phyloP scores from a whole-genome alignment of 805 yeast genomes.

The Yarrowia keelungensis region DNA sequence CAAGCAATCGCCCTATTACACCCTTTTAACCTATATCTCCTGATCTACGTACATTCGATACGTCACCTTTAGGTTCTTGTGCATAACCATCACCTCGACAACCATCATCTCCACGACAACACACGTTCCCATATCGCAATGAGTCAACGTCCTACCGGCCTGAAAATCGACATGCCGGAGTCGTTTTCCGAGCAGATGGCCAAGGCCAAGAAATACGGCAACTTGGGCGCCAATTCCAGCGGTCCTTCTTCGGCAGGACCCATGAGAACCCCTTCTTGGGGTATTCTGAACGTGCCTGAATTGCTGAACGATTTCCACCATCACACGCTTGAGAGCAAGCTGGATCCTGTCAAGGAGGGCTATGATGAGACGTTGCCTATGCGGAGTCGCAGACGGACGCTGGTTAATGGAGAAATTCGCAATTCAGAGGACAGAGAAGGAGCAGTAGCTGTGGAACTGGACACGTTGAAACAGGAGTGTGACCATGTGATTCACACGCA shows the following conservation, averaged over 20 bases:
- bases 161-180: constrained; percentile 33
- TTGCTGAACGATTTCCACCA: constrained; percentile 35
- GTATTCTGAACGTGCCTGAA: constrained; percentile 36
- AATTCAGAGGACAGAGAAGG: constrained; percentile 11
- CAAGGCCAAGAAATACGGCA: constrained; percentile 24
- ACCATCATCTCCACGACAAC: not conserved
- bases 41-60: too few relatives aligned
- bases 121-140: not conserved
- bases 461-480: constrained; percentile 10
- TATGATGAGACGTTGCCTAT: constrained; percentile 27
- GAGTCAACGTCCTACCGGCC: constrained; percentile 29
- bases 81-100: constrained; percentile 33
- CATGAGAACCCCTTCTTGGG: constrained; percentile 36
- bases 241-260: constrained; percentile 24
- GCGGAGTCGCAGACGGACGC: constrained; percentile 19
- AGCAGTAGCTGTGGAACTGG: constrained; percentile 1
- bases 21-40: too few relatives aligned
- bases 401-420: constrained; percentile 20
- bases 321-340: constrained; percentile 31
- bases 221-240: constrained; percentile 12
- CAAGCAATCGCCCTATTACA: too few relatives aligned
- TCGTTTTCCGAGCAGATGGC: constrained; percentile 37
- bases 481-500: constrained; percentile 10
- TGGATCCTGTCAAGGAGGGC: constrained; percentile 34
- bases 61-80: not conserved